phyloP scores from a whole-genome alignment of 805 yeast species.

The Ogataea haglerorum region DNA sequence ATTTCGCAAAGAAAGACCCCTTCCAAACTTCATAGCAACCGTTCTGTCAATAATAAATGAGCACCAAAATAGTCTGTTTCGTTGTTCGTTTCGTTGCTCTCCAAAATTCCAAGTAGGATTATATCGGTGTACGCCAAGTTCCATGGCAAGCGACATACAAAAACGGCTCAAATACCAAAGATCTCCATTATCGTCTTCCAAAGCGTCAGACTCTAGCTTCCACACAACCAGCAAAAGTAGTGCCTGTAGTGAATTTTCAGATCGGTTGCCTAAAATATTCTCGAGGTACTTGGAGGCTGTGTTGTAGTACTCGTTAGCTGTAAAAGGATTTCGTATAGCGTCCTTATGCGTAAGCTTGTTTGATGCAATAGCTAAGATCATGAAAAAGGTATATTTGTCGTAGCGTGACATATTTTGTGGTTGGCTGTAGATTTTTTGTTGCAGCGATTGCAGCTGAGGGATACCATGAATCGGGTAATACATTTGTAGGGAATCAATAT shows the following conservation, averaged over 20 bases:
- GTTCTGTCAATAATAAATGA: conserved; percentile 24
- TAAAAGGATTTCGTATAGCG: conserved; percentile 16
- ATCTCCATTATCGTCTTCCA: conserved; percentile 27
- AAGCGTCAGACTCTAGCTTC: conserved; percentile 21
- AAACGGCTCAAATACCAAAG: conserved; percentile 26
- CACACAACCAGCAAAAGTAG: conserved; percentile 22
- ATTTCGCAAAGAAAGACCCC: conserved; percentile 24
- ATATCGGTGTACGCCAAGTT: conserved; percentile 26
- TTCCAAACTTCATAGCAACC: conserved; percentile 27
- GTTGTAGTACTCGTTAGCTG: conserved; percentile 22
- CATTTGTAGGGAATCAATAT: conserved; percentile 19
- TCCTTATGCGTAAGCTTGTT: conserved; percentile 5
- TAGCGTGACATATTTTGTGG: conserved; percentile 17
- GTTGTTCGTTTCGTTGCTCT: conserved; percentile 18
- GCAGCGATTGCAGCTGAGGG: conserved; percentile 10
- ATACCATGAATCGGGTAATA: conserved; percentile 21
- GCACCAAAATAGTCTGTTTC: conserved; percentile 27
- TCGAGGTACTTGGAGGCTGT: conserved; percentile 26
- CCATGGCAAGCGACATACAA: conserved; percentile 29
- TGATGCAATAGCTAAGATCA: conserved; percentile 23
- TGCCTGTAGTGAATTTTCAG: conserved; percentile 24
- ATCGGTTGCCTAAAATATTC: conserved; percentile 18
- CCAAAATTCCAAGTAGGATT: conserved; percentile 29
- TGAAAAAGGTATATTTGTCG: conserved; percentile 23
- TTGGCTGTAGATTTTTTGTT: conserved; percentile 12